Base-by-base conservation (phyloP, 257 asterid genomes). In the Fraxinus cuspidata region DNA sequence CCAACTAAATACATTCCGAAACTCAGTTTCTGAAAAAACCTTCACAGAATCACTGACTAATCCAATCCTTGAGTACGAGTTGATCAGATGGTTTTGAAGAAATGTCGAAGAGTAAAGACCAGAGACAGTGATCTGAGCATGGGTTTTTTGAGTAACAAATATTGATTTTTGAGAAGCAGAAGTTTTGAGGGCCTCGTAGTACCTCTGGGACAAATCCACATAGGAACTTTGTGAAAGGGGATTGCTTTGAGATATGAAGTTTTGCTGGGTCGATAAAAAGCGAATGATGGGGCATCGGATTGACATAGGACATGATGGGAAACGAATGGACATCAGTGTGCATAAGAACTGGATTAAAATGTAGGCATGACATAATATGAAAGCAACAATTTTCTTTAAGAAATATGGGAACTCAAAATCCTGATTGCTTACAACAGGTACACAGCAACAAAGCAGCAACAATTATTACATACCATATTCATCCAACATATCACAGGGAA, bases 391-490 rank as follows among this genome's bases (percentile, higher is more conserved):
- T 37, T 37, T 49, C 69, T 25, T 78, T 75, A 25, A 60, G 70
- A 80, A 31, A 73, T 58, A 23, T 51, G 8, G 65, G 58, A n/a
- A 15, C 58, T 65, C 67, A 82, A 58, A 74, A 77, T 70, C 73
- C 49, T 18, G 56, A 65, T 53, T 23, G 82, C 73, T 80, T 69
- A 63, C 82, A 84, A 58, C 71, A 18, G 76, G 72, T 77, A 56
- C 65, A 77, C 72, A 82, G 76, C 79, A 75, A 72, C 32, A 81
- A 78, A 71, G 78, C 63, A 42, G 77, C 79, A 72, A 19, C 73
- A 56, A 47, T 78, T 84, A 82, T 16, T 2, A 58, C 85, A 87
- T 75, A 75, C 77, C 82, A 80, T 73, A 60, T 60, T 51, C 47
- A 71, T 82, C 58, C 66, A 60, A 60, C 12, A 76, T 23, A 79